Percentiles rank a stretch among this genome's conserved stretches.
Evolutionary conservation across 192 early-diverging fungal species (phyloP).

Genomic region (Ambispora gerdemannii): DNA sequence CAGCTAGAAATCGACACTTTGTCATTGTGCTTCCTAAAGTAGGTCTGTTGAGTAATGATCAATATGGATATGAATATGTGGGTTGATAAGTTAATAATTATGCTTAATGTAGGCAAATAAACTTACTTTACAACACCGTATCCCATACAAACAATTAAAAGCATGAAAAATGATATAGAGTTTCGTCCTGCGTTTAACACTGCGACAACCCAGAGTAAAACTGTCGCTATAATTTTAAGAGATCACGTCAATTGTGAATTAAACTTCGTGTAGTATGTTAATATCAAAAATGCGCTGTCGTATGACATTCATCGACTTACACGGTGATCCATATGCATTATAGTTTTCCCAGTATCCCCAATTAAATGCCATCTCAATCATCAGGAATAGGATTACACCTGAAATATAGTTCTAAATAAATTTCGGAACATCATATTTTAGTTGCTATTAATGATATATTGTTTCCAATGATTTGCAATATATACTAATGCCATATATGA

Average conservation of each 20-base stretch:
- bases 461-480: no score
- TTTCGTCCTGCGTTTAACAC: conserved; percentile 86
- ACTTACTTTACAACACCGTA: conserved; percentile 91
- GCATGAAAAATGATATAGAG: conserved; percentile 93
- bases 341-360: conserved; percentile 77
- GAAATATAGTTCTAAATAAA: conserved; percentile 70
- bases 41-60: conserved; percentile 50
- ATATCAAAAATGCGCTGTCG: no score
- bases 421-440: neutral
- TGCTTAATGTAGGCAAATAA: neutral
- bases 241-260: conserved; percentile 10
- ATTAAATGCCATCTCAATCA: conserved; percentile 90
- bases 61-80: neutral
- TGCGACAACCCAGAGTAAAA: conserved; percentile 71
- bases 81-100: neutral
- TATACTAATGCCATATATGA: no score
- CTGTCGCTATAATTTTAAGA: conserved; percentile 45
- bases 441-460: neutral
- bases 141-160: conserved; percentile 91
- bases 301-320: no score
- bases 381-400: conserved; percentile 79
- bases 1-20: conserved; percentile 72
- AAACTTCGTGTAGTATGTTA: neutral
- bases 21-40: conserved; percentile 89
- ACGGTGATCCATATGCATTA: conserved; percentile 59